Conservation (phyloP, 192 early-diverging fungal genomes). For the Umbelopsis vinacea region DNA sequence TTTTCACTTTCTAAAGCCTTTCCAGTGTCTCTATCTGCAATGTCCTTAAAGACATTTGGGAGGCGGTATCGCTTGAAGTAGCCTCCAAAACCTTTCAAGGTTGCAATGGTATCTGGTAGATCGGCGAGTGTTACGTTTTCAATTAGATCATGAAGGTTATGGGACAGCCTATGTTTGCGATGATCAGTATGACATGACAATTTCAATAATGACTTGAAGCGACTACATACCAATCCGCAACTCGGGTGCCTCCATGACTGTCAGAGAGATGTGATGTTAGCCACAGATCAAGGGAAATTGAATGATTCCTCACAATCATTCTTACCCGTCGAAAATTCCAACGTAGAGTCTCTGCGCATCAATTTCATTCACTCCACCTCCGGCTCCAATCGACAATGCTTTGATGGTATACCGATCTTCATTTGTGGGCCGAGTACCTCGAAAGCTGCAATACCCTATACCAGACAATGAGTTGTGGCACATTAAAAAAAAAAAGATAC, state of each 20-base stretch:
- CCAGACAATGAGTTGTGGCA: neutral
- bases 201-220: neutral
- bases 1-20: neutral
- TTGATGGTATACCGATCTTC: slow-evolving; percentile 58
- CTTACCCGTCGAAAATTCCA: slow-evolving; percentile 64
- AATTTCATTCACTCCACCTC: slow-evolving; percentile 13
- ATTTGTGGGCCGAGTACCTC: slow-evolving; percentile 58
- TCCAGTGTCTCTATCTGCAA: slow-evolving; percentile 26
- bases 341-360: slow-evolving; percentile 46
- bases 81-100: slow-evolving; percentile 47
- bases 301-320: neutral
- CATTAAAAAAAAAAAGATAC: too few relatives aligned
- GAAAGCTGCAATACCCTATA: slow-evolving; percentile 44
- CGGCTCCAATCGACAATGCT: slow-evolving; percentile 37
- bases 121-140: slow-evolving; percentile 45
- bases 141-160: slow-evolving; percentile 54
- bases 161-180: slow-evolving; percentile 36
- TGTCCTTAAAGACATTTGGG: slow-evolving; percentile 26
- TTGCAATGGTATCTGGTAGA: slow-evolving; percentile 41
- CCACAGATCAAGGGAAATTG: neutral
- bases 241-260: slow-evolving; percentile 41
- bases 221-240: slow-evolving; percentile 40
- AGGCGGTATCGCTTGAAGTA: slow-evolving; percentile 52
- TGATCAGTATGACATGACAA: neutral
- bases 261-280: neutral